These are phyloP conservation scores for Psilocybe cubensis DNA, from an alignment of 768 basidiomycete genomes.

Conservation along the genomic window DNA sequence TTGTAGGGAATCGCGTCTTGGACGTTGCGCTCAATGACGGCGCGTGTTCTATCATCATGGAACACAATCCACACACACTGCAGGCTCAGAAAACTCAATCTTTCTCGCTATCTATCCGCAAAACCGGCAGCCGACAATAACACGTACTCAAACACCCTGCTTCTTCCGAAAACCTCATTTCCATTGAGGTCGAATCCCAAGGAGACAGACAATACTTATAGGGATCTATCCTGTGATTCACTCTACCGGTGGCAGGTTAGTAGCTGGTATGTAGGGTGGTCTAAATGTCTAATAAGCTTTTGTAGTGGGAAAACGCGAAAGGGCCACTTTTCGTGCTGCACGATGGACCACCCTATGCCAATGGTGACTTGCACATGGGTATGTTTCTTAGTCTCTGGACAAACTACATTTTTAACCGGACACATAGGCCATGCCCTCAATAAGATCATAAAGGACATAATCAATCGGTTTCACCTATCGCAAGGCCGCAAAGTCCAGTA, in stretches of 20 bases:
- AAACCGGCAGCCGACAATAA: conserved; percentile 34
- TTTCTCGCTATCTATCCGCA: conserved; percentile 18
- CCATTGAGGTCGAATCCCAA: conserved; percentile 70
- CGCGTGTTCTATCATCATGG: conserved; percentile 19
- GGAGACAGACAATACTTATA: conserved; percentile 62
- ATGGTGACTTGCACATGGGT: conserved; percentile 97
- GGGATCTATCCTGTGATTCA: conserved; percentile 65
- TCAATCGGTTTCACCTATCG: conserved; percentile 85
- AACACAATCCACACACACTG: conserved; percentile 10
- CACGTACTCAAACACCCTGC: conserved; percentile 59
- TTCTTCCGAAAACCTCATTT: conserved; percentile 83
- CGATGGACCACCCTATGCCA: conserved; percentile 98
- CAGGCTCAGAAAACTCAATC: conserved; percentile 6
- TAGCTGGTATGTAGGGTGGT: conserved; percentile 10
- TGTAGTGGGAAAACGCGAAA: conserved; percentile 64
- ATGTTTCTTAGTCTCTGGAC: conserved; percentile 13
- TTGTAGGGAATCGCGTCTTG: not conserved
- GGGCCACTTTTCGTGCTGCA: conserved; percentile 84
- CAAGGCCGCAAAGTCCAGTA: conserved; percentile 83
- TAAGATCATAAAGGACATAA: conserved; percentile 95
- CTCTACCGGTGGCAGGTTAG: conserved; percentile 82
- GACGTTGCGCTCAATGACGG: conserved; percentile 14
- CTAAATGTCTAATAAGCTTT: conserved; percentile 5
- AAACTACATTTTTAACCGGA: not conserved
- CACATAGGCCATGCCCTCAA: conserved; percentile 89